A percentile compares a stretch with the other conserved stretches of the same genome.
These are phyloP conservation scores for Protostelium mycophagum DNA, from an alignment of 78 protist species.

Conservation along the genomic window DNA sequence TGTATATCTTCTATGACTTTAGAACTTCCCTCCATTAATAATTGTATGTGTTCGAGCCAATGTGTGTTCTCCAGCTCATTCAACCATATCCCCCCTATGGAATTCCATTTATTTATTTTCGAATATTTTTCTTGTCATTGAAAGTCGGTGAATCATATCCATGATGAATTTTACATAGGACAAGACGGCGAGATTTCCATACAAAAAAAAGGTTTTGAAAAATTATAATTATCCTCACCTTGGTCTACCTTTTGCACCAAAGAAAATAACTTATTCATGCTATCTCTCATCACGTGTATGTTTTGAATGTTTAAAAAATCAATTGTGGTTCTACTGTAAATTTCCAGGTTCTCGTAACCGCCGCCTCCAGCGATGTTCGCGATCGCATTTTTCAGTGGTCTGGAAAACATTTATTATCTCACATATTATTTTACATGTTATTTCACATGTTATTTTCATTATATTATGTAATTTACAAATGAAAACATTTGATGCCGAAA, in stretches of 20 bases:
- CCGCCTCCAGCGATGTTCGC: slow-evolving; percentile 72
- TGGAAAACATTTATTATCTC: too few species aligned
- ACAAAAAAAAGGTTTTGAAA: too few species aligned
- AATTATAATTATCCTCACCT: neutral
- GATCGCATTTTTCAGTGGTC: slow-evolving; percentile 75
- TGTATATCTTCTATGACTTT: slow-evolving; percentile 17
- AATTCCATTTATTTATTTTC: too few species aligned
- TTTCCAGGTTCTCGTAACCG: slow-evolving; percentile 69
- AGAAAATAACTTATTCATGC: slow-evolving; percentile 18
- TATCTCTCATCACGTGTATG: slow-evolving; percentile 84
- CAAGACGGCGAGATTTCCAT: too few species aligned
- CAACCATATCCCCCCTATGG: slow-evolving; percentile 35
- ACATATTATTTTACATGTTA: too few species aligned
- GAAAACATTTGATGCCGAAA: too few species aligned
- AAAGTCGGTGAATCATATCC: too few species aligned
- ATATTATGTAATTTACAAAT: too few species aligned
- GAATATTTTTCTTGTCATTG: too few species aligned
- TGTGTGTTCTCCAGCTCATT: slow-evolving; percentile 26
- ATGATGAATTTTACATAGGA: too few species aligned
- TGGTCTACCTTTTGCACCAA: slow-evolving; percentile 14
- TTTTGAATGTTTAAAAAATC: slow-evolving; percentile 78
- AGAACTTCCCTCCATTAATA: slow-evolving; percentile 25
- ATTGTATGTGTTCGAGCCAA: slow-evolving; percentile 49
- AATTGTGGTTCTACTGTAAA: slow-evolving; percentile 22
- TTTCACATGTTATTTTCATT: too few species aligned